Conservation (phyloP, 164 flowering plant species). For the Echeveria elegans region DNA sequence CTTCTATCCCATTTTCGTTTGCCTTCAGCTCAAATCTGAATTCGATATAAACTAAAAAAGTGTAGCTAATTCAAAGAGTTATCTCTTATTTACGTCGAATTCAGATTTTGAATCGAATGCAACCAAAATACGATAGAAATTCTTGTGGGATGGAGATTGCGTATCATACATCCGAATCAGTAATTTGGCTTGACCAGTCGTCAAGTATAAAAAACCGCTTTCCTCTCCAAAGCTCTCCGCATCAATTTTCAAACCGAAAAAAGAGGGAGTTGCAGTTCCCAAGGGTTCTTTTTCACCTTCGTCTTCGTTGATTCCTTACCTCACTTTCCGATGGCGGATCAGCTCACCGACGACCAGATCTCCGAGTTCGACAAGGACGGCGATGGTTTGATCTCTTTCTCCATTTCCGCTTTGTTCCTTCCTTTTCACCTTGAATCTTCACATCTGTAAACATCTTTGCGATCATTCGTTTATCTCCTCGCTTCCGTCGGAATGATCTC, state of each 20-base stretch:
- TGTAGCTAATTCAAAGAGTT: too few relatives aligned
- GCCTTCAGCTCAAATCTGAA: too few relatives aligned
- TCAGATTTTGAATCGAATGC: too few relatives aligned
- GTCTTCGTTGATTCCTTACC: background rate
- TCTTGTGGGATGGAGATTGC: too few relatives aligned
- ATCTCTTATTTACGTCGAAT: too few relatives aligned
- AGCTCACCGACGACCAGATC: slow-evolving; percentile 12
- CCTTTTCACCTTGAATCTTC: background rate
- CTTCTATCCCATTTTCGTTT: too few relatives aligned
- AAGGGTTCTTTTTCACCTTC: background rate
- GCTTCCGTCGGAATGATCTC: background rate
- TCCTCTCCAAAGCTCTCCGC: background rate
- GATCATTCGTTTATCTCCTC: background rate
- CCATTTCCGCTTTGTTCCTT: background rate
- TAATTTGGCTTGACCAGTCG: background rate
- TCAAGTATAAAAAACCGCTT: background rate
- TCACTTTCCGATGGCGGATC: slow-evolving; percentile 2
- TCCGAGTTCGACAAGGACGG: slow-evolving; percentile 13
- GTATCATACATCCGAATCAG: too few relatives aligned
- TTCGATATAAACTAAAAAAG: too few relatives aligned
- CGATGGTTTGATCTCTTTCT: slow-evolving; percentile 1
- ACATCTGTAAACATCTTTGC: background rate
- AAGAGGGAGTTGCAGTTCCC: background rate
- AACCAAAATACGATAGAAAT: too few relatives aligned
- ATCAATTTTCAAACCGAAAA: background rate